Evolutionary conservation across 495 filamentous ascomycete genomes (phyloP), one percentile per base, ranked within the genome.

Genomic region (Apodospora peruviana): DNA sequence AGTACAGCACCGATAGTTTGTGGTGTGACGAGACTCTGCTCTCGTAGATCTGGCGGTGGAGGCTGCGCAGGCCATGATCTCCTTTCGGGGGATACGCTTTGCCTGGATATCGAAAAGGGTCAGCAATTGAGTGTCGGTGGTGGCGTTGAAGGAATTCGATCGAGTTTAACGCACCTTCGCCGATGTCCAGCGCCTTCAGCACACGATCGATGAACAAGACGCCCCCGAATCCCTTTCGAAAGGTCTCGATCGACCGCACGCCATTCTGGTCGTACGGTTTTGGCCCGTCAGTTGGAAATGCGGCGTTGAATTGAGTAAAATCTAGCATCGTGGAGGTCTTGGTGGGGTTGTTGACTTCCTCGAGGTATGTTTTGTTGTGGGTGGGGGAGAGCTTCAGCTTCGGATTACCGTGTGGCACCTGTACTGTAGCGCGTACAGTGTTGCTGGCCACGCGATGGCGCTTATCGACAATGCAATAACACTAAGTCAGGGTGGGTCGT

Each of bases 1-100:
- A 93, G 68, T 84, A 91, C 46, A 93, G 69, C 39, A 90, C 73
- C 10, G 86, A 85, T 56, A 87, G 80, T 64, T 90, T 88, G 60
- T 88, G 80, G 65, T 86, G 83, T 38, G 81, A 69, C 20, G 84
- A 76, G 42, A 81, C 73, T 32, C 70, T 72, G 37, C 68, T 72
- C 10, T 71, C 66, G 50, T 80, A 74, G 47, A 93, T 84, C 29
- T 79, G 75, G 22, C 75, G 63, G 62, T 89, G 77, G 1, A 91
- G 76, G 25, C 73, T 74, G 56, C 77, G 78, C 23, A 91, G 74
- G 48, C 81, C 79, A 40, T 66, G 64, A 52, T 82, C 82, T 27
- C 76, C 75, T 55, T 76, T 80, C 0, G 88, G 86, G 16, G 88
- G 88, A 61, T 91, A 93, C 34, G 75, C 56, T 51, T 79, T 80